Conservation (phyloP, 805 yeast genomes). For the Kodamaea hsintzibuensis region DNA sequence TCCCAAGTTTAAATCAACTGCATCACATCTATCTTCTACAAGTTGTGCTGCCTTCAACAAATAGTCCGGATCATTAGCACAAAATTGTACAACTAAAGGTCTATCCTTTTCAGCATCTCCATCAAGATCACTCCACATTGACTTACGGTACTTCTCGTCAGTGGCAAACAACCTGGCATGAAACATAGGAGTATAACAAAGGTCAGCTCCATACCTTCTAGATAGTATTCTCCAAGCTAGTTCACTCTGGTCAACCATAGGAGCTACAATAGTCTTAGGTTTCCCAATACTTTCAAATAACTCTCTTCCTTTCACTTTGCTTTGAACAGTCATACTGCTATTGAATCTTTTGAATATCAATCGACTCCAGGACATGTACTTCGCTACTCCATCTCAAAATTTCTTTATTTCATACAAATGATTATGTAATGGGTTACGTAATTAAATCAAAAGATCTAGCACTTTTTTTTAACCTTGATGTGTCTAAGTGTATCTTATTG, state of each 20-base stretch:
- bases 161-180: conserved; percentile 91
- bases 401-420: too few relatives aligned
- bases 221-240: conserved; percentile 92
- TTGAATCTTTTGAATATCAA: not conserved
- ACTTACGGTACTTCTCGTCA: conserved; percentile 74
- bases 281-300: conserved; percentile 67
- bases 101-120: conserved; percentile 72
- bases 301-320: conserved; percentile 55
- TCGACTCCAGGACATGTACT: not conserved
- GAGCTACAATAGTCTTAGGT: conserved; percentile 90
- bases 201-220: conserved; percentile 85
- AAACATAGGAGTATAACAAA: conserved; percentile 96
- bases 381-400: too few relatives aligned
- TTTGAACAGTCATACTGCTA: conserved; percentile 5
- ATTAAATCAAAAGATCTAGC: too few relatives aligned
- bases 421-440: too few relatives aligned
- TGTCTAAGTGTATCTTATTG: too few relatives aligned
- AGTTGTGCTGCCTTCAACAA: conserved; percentile 76
- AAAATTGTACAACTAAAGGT: conserved; percentile 91
- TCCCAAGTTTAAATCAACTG: conserved; percentile 92
- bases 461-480: too few relatives aligned
- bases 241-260: conserved; percentile 98
- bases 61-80: conserved; percentile 92
- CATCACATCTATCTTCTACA: conserved; percentile 87
- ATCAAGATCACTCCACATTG: conserved; percentile 70